These are phyloP conservation scores for Macaranga tanarius DNA, from an alignment of 441 rosid species.

Conservation along the genomic window DNA sequence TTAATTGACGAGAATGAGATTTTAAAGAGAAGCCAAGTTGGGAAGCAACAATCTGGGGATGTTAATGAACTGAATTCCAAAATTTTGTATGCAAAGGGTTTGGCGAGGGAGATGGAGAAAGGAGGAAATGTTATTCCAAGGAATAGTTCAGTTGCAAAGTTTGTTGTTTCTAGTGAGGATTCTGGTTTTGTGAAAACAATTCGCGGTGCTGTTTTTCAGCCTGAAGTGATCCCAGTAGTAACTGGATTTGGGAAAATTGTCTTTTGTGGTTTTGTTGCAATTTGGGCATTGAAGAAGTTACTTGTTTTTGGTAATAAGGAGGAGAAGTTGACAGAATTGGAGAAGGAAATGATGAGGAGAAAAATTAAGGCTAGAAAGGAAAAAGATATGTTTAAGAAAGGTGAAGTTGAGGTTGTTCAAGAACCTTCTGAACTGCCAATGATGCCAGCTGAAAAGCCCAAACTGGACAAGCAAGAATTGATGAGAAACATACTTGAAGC, in stretches of 20 bases:
- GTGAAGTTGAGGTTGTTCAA: conserved; percentile 50
- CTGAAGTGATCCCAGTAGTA: conserved; percentile 42
- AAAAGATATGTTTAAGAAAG: conserved; percentile 50
- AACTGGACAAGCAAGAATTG: conserved; percentile 58
- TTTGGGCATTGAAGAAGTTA: conserved; percentile 53
- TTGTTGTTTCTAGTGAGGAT: conserved; percentile 44
- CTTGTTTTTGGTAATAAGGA: conserved; percentile 38
- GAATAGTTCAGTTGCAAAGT: conserved; percentile 66
- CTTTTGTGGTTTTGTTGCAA: conserved; percentile 51
- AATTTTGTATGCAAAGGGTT: conserved; percentile 49
- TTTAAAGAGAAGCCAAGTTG: conserved; percentile 39
- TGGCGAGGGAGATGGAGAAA: conserved; percentile 69
- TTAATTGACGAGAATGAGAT: conserved; percentile 62
- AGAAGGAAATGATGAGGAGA: conserved; percentile 90
- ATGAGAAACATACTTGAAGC: conserved; percentile 50
- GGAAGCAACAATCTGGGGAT: conserved; percentile 31
- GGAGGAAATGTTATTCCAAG: conserved; percentile 59
- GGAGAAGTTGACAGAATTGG: conserved; percentile 48
- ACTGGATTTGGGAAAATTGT: conserved; percentile 47
- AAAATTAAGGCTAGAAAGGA: conserved; percentile 66
- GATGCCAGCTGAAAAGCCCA: conserved; percentile 49
- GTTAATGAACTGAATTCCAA: conserved; percentile 38
- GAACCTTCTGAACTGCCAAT: conserved; percentile 29
- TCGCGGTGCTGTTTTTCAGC: conserved; percentile 33
- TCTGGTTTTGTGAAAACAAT: conserved; percentile 41